phyloP scores from a whole-genome alignment of 2,329 filamentous ascomycete species.

The Aspergillus thermomutatus region DNA sequence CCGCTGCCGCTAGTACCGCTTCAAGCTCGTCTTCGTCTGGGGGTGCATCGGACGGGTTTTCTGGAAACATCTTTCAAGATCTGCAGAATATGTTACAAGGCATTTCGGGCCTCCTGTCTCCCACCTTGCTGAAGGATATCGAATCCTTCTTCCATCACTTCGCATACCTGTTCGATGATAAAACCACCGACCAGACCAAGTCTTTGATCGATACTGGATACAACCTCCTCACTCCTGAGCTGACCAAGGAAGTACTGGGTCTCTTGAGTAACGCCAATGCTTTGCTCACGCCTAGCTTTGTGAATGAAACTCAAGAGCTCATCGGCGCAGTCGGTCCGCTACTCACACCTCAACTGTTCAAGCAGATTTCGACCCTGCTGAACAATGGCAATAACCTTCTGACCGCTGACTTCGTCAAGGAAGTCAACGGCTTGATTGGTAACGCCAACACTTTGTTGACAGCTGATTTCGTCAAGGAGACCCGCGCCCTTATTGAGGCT shows the following conservation, averaged over 20 bases:
- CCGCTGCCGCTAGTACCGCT: constrained; percentile 3
- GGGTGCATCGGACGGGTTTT: constrained; percentile 6
- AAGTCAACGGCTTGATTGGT: constrained; percentile 3
- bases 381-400: constrained; percentile 3
- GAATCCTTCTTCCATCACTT: constrained; percentile 35
- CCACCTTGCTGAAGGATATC: constrained; percentile 27
- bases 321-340: constrained; percentile 1
- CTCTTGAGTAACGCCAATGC: constrained; percentile 13
- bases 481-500: not conserved
- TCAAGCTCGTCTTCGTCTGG: constrained; percentile 1
- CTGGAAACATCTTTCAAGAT: constrained; percentile 14
- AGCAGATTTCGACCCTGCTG: constrained; percentile 2
- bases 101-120: constrained; percentile 24
- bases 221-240: constrained; percentile 21
- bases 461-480: constrained; percentile 1
- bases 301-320: constrained; percentile 1
- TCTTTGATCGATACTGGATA: constrained; percentile 22
- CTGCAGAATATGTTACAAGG: constrained; percentile 34
- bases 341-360: constrained; percentile 1
- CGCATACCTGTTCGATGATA: constrained; percentile 31
- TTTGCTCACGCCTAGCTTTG: constrained; percentile 5
- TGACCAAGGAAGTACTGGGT: constrained; percentile 19
- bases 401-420: constrained; percentile 11
- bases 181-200: constrained; percentile 30
- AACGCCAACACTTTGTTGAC: constrained; percentile 12